These are phyloP conservation scores for Thelonectria discophora DNA, from an alignment of 2,329 filamentous ascomycete genomes.

Conservation along the genomic window DNA sequence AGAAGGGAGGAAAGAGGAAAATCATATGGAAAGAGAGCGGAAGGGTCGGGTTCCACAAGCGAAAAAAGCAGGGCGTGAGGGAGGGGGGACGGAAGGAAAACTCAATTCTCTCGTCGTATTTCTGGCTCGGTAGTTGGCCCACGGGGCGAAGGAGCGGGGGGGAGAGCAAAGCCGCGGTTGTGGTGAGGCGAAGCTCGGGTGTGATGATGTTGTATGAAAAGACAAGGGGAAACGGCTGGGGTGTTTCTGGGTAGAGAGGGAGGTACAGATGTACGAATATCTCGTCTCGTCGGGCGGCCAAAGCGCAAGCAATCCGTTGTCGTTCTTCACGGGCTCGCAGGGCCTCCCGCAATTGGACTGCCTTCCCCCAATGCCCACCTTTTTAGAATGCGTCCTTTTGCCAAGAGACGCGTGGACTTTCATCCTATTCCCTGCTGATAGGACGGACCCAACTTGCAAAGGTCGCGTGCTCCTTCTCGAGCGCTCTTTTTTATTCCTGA, in stretches of 20 bases:
- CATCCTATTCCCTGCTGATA: neutral
- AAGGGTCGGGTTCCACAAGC: slow-evolving; percentile 5
- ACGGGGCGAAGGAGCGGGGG: neutral
- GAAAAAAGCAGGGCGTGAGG: neutral
- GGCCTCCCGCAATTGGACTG: slow-evolving; percentile 31
- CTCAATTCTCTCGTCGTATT: neutral
- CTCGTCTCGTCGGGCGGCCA: neutral
- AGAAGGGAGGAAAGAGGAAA: neutral
- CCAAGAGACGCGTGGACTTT: slow-evolving; percentile 14
- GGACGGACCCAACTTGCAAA: neutral
- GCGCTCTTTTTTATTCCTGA: neutral
- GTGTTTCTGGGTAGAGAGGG: no score
- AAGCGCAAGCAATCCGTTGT: neutral
- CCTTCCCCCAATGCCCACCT: slow-evolving; percentile 23
- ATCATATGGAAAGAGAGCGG: neutral
- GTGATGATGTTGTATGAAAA: neutral
- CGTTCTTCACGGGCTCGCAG: slow-evolving; percentile 15
- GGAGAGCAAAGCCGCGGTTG: neutral
- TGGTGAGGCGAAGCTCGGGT: neutral
- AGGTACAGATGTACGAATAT: neutral
- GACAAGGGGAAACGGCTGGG: neutral
- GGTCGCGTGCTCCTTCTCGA: neutral
- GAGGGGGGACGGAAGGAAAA: neutral
- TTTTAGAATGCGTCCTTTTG: neutral
- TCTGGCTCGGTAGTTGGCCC: slow-evolving; percentile 10